Percentiles rank a stretch among this genome's conserved stretches.
Conservation (phyloP, 2,329 filamentous ascomycete genomes). For the Colletotrichum theobromicola region DNA sequence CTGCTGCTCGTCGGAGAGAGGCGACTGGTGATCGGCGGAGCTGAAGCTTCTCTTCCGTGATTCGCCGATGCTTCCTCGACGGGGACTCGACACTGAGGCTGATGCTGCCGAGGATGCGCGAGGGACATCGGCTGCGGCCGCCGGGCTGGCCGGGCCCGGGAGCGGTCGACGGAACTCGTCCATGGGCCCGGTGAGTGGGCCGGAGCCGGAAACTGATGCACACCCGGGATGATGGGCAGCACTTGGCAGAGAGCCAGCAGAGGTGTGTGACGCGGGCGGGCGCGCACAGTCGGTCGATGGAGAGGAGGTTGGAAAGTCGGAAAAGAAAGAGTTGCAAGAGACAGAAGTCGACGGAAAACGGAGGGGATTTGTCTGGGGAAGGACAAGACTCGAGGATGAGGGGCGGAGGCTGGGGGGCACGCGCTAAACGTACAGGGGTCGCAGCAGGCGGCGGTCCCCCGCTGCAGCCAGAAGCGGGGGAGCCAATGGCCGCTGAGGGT, state of each 20-base stretch:
- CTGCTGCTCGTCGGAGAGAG: constrained; percentile 2
- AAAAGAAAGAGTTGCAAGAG: constrained; percentile 8
- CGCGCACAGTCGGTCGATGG: background rate
- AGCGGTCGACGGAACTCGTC: constrained; percentile 10
- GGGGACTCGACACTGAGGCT: background rate
- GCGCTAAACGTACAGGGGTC: background rate
- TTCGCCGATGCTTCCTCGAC: background rate
- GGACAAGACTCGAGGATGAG: background rate
- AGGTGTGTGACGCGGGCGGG: background rate
- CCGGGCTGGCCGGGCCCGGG: constrained; percentile 5
- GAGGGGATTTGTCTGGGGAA: constrained; percentile 14
- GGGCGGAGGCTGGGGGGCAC: background rate
- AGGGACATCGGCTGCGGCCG: background rate
- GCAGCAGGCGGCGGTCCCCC: background rate
- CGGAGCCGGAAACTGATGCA: background rate
- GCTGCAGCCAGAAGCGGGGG: background rate
- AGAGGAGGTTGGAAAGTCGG: constrained; percentile 1
- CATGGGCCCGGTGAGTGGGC: background rate
- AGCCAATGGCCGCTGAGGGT: background rate
- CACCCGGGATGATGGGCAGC: background rate
- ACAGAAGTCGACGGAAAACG: constrained; percentile 14
- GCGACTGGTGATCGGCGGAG: constrained; percentile 12
- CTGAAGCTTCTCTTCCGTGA: constrained; percentile 13
- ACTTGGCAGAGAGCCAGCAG: background rate
- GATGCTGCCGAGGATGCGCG: constrained; percentile 4